phyloP scores from a whole-genome alignment of 306 rosid species.

The Luffa acutangula region DNA sequence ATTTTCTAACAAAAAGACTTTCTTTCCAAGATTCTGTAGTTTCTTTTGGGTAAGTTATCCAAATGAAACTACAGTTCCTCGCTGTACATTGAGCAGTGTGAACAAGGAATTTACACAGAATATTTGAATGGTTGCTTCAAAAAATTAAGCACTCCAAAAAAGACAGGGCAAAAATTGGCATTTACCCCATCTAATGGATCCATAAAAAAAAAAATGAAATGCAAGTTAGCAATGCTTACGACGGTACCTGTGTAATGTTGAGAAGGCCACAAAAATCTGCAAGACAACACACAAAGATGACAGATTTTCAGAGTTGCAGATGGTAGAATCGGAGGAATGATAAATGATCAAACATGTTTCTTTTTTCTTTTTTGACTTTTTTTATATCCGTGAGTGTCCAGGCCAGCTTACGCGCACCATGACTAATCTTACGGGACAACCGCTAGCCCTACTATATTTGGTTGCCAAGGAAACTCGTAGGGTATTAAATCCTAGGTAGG shows the following conservation, averaged over 20 bases:
- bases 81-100: background rate
- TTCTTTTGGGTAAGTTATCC: background rate
- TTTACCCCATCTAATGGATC: conserved; percentile 3
- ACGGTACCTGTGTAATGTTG: background rate
- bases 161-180: background rate
- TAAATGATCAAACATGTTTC: background rate
- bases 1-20: background rate
- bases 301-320: background rate
- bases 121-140: conserved; percentile 1
- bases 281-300: background rate
- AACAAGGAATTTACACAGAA: conserved; percentile 3
- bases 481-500: no score
- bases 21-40: background rate
- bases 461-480: no score
- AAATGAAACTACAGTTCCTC: background rate
- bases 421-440: no score
- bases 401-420: no score
- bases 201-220: background rate
- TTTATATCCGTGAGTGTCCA: no score
- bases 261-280: background rate
- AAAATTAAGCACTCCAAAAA: conserved; percentile 7
- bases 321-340: background rate
- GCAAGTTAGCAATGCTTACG: background rate
- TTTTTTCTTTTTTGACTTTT: background rate
- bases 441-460: no score